Evolutionary conservation across 805 yeast genomes (phyloP).

Genomic region (Blastobotrys terrestris): DNA sequence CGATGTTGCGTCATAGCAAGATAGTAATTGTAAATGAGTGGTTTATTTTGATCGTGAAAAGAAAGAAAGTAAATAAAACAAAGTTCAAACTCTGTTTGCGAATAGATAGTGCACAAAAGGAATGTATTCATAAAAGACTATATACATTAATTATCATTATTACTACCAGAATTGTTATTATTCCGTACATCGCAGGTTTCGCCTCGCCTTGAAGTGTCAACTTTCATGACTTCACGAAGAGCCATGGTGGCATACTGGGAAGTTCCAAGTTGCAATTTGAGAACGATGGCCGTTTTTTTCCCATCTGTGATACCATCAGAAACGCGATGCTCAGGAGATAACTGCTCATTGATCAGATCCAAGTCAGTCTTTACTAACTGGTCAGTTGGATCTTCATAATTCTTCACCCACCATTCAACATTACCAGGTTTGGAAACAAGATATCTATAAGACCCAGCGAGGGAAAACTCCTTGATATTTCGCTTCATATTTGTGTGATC

Average conservation of each 20-base stretch:
- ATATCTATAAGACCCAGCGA: constrained; percentile 83
- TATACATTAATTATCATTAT: not conserved
- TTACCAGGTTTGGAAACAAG: constrained; percentile 60
- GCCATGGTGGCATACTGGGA: constrained; percentile 98
- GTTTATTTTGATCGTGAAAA: not conserved
- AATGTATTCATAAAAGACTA: not conserved
- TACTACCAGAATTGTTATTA: not conserved
- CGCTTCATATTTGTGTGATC: constrained; percentile 84
- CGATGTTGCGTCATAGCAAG: not conserved
- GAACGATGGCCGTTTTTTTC: constrained; percentile 57
- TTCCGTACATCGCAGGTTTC: constrained; percentile 19
- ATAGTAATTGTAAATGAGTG: not conserved
- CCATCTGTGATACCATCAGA: constrained; percentile 35
- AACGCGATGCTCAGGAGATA: constrained; percentile 12
- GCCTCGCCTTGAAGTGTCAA: constrained; percentile 25
- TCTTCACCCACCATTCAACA: constrained; percentile 55
- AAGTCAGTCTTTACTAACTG: constrained; percentile 77
- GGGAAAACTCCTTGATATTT: constrained; percentile 78
- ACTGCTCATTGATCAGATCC: constrained; percentile 40
- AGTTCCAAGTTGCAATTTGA: constrained; percentile 71
- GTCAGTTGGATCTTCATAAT: constrained; percentile 58
- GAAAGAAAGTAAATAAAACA: no score
- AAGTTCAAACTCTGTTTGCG: not conserved
- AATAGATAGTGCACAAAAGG: not conserved
- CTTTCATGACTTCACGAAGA: constrained; percentile 77